Percentiles rank a stretch among this genome's conserved stretches.
phyloP scores from a whole-genome alignment of 2,329 filamentous ascomycete species.

The Diaporthe humulicola region DNA sequence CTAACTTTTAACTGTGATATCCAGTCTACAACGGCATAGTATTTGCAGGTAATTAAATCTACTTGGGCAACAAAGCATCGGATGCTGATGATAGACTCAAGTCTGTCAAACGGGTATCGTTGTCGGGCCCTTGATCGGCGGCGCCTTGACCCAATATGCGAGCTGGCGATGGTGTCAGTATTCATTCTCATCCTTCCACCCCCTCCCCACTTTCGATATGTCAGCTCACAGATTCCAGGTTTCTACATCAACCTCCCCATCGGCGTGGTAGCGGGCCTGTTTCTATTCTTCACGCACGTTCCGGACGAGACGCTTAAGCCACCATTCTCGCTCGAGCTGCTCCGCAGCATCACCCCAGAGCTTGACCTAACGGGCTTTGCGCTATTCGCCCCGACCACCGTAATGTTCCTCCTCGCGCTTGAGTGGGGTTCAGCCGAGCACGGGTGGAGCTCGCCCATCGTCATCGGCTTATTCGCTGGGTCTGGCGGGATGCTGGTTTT shows the following conservation, averaged over 20 bases:
- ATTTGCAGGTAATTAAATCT: not conserved
- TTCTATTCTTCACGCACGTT: constrained; percentile 48
- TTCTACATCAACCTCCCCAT: constrained; percentile 59
- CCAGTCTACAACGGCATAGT: not conserved
- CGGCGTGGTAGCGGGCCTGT: constrained; percentile 49
- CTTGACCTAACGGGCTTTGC: constrained; percentile 56
- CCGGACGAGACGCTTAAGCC: constrained; percentile 49
- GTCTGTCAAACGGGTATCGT: constrained; percentile 56
- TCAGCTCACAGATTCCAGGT: constrained; percentile 41
- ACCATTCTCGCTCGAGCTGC: constrained; percentile 43
- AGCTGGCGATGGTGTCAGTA: constrained; percentile 58
- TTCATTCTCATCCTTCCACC: too few species aligned
- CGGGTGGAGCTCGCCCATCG: constrained; percentile 51
- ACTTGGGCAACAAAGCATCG: accelerated
- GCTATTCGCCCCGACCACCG: constrained; percentile 54
- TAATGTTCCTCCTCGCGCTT: constrained; percentile 58
- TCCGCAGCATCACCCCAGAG: constrained; percentile 44
- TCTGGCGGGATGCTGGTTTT: constrained; percentile 46
- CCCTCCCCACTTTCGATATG: constrained; percentile 34
- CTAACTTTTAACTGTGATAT: not conserved
- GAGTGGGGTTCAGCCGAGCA: constrained; percentile 55
- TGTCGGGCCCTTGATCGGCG: constrained; percentile 59
- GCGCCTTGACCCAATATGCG: constrained; percentile 52
- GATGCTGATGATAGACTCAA: constrained; percentile 20
- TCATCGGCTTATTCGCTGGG: constrained; percentile 56